Percentiles rank a stretch among this genome's conserved stretches.
These are phyloP conservation scores for Vigna trinervia DNA, from an alignment of 306 rosid species.

Conservation along the genomic window DNA sequence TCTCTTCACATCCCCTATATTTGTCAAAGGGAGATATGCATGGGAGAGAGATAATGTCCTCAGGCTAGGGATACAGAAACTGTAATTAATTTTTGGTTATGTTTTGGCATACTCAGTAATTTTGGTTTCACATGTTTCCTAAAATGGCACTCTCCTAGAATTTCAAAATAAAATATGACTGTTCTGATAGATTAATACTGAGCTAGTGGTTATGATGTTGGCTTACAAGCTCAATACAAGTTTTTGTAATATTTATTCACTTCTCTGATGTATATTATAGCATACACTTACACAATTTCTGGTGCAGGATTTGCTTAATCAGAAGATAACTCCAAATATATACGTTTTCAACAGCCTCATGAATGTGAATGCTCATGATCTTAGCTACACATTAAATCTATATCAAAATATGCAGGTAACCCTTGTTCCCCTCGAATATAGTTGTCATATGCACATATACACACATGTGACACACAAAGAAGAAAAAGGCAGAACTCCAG, in stretches of 20 bases:
- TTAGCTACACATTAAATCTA: conserved; percentile 71
- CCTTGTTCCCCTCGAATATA: conserved; percentile 16
- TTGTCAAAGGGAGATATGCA: no score
- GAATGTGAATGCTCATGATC: conserved; percentile 87
- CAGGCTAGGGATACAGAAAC: no score
- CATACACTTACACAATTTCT: conserved; percentile 42
- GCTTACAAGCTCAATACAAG: conserved; percentile 4
- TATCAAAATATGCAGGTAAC: conserved; percentile 79
- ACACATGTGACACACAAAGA: background rate
- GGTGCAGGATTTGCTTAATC: conserved; percentile 79
- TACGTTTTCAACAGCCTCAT: conserved; percentile 95
- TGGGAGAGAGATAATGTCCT: no score
- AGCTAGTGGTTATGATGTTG: background rate
- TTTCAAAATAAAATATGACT: conserved; percentile 38
- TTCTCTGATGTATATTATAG: conserved; percentile 26
- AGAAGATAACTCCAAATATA: conserved; percentile 83
- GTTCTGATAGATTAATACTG: conserved; percentile 20
- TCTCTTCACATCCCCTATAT: no score
- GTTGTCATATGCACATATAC: background rate
- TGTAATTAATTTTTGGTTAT: background rate
- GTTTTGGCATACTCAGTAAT: background rate
- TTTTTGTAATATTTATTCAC: conserved; percentile 19
- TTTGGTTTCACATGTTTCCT: conserved; percentile 28
- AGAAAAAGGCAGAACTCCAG: background rate
- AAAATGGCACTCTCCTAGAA: conserved; percentile 18